A percentile compares a stretch with the other conserved stretches of the same genome.
phyloP scores from a whole-genome alignment of 495 filamentous ascomycete genomes.

The Penicillium waksmanii region DNA sequence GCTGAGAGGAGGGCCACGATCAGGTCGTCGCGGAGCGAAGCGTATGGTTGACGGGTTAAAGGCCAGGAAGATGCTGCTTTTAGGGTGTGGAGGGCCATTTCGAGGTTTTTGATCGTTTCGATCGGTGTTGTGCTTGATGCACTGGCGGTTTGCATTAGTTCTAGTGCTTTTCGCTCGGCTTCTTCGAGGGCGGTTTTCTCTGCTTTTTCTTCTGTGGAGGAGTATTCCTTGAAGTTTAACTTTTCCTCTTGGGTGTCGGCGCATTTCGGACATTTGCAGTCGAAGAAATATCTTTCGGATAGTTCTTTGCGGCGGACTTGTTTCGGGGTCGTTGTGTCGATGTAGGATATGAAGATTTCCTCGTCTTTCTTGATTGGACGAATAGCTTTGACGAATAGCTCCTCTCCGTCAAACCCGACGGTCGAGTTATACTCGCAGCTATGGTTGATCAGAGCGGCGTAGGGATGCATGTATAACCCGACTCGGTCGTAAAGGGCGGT shows the following conservation, averaged over 20 bases:
- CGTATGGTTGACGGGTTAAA: constrained; percentile 44
- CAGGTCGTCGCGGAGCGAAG: constrained; percentile 43
- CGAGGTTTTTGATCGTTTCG: constrained; percentile 25
- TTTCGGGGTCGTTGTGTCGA: constrained; percentile 60
- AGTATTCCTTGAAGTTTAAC: constrained; percentile 8
- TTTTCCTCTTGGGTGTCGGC: constrained; percentile 27
- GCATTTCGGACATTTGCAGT: constrained; percentile 64
- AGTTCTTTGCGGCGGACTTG: constrained; percentile 55
- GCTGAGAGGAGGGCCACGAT: constrained; percentile 37
- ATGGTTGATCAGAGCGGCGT: constrained; percentile 66
- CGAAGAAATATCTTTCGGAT: constrained; percentile 64
- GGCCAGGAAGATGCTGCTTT: constrained; percentile 32
- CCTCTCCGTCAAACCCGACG: constrained; percentile 61
- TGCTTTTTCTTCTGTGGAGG: constrained; percentile 10
- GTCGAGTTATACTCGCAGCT: constrained; percentile 71
- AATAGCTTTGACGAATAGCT: constrained; percentile 49
- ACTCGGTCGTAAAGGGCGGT: constrained; percentile 60
- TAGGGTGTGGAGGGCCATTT: constrained; percentile 29
- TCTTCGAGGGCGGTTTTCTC: constrained; percentile 17
- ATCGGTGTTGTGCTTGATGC: constrained; percentile 16
- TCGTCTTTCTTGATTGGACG: constrained; percentile 53
- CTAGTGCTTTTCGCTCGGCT: constrained; percentile 30
- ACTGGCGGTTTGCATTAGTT: constrained; percentile 30
- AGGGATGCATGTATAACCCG: constrained; percentile 63
- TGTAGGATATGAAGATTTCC: constrained; percentile 72